Percentiles rank a stretch among this genome's conserved stretches.
Evolutionary conservation across 2,329 filamentous ascomycete genomes (phyloP).

Genomic region (Sclerotinia trifoliorum): DNA sequence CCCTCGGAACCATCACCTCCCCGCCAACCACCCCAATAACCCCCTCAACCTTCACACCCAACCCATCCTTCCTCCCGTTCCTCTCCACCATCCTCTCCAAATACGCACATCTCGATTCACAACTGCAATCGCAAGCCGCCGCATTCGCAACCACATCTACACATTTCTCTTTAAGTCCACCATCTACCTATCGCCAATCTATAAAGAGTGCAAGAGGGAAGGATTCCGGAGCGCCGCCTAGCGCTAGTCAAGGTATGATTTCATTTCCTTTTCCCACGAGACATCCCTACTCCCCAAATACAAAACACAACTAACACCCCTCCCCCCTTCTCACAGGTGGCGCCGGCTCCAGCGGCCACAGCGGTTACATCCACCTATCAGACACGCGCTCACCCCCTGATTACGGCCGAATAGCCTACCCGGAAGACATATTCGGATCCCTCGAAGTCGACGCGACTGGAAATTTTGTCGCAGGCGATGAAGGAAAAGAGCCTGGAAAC

Average conservation of each 20-base stretch:
- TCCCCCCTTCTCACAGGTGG: constrained; percentile 45
- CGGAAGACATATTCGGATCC: constrained; percentile 68
- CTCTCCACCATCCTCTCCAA: constrained; percentile 56
- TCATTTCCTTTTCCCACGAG: constrained; percentile 44
- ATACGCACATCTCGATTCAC: constrained; percentile 57
- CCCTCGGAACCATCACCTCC: constrained; percentile 58
- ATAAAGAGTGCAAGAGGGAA: not conserved
- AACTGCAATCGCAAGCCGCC: constrained; percentile 55
- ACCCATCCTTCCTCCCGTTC: constrained; percentile 57
- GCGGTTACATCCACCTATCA: constrained; percentile 64
- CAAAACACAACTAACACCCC: constrained; percentile 27
- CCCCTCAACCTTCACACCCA: constrained; percentile 58
- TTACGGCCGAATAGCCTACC: constrained; percentile 66
- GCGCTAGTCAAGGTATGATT: constrained; percentile 50
- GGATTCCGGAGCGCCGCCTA: constrained; percentile 41
- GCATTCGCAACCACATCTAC: constrained; percentile 54
- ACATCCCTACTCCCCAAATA: constrained; percentile 22
- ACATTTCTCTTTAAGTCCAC: not conserved
- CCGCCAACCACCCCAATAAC: constrained; percentile 54
- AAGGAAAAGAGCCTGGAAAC: constrained; percentile 42
- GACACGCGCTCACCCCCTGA: constrained; percentile 64
- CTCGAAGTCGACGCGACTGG: constrained; percentile 61
- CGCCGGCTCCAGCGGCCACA: constrained; percentile 57
- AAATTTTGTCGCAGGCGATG: constrained; percentile 43
- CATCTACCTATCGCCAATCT: not conserved